Evolutionary conservation across 2,329 filamentous ascomycete species (phyloP).

Genomic region (Botrytis galanthina): DNA sequence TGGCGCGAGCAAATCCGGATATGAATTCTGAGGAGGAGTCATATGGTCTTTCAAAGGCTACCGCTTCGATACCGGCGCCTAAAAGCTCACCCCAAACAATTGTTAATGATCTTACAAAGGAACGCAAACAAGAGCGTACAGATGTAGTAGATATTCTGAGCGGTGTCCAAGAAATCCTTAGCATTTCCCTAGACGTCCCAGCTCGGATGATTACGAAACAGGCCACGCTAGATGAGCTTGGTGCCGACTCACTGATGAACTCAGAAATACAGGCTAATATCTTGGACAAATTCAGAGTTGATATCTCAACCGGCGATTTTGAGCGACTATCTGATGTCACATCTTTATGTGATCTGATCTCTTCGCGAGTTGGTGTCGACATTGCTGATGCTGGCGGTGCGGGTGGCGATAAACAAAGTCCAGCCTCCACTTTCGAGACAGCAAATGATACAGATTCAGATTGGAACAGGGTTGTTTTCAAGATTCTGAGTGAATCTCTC

Average conservation of each 20-base stretch:
- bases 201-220: background rate
- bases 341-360: background rate
- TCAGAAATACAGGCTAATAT: background rate
- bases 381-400: background rate
- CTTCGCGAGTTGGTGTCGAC: background rate
- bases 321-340: background rate
- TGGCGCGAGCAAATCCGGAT: background rate
- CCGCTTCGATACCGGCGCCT: background rate
- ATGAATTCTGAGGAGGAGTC: background rate
- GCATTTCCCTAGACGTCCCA: background rate
- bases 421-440: background rate
- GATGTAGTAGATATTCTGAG: background rate
- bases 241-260: background rate
- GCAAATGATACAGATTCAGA: background rate
- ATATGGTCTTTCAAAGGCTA: background rate
- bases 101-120: background rate
- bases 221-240: background rate
- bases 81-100: background rate
- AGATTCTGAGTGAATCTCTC: background rate
- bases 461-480: background rate
- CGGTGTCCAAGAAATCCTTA: background rate
- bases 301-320: background rate
- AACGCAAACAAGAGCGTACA: background rate
- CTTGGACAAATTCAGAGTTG: background rate
- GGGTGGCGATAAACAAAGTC: background rate